A percentile compares a stretch with the other conserved stretches of the same genome.
Conservation (phyloP, 1,284 basidiomycete species). For the Anthracocystis panici-leucophaei region DNA sequence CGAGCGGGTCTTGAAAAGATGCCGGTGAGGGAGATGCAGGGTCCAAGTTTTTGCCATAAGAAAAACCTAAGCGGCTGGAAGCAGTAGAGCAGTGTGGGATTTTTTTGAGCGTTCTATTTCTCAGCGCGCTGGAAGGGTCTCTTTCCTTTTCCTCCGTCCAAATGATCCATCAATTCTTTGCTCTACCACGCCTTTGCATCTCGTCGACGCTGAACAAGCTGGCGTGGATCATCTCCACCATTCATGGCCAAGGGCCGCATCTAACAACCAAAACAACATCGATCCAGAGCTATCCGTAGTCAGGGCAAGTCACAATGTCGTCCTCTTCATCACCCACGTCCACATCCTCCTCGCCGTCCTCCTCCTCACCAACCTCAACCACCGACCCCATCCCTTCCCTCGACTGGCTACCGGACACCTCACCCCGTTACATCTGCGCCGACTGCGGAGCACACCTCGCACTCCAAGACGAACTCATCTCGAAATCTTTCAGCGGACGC, state of each 20-base stretch:
- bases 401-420: constrained; percentile 23
- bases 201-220: too few species aligned
- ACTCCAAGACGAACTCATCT: constrained; percentile 79
- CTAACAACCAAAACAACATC: too few species aligned
- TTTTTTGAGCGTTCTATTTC: too few species aligned
- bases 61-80: not conserved
- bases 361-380: not conserved
- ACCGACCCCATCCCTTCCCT: constrained; percentile 7
- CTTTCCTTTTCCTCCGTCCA: too few species aligned
- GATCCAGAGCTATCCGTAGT: too few species aligned
- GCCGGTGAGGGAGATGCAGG: constrained; percentile 6
- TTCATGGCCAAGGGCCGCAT: too few species aligned
- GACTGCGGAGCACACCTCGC: constrained; percentile 62
- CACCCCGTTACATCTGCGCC: constrained; percentile 59
- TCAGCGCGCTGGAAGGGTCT: too few species aligned
- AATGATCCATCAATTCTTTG: too few species aligned
- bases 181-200: too few species aligned
- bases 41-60: constrained; percentile 8
- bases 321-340: not conserved
- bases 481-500: constrained; percentile 84
- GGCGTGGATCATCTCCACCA: too few species aligned
- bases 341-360: not conserved
- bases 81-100: not conserved
- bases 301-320: too few species aligned
- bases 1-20: not conserved